phyloP scores from a whole-genome alignment of 2,329 filamentous ascomycete genomes.

The Periglandula ipomoeae region DNA sequence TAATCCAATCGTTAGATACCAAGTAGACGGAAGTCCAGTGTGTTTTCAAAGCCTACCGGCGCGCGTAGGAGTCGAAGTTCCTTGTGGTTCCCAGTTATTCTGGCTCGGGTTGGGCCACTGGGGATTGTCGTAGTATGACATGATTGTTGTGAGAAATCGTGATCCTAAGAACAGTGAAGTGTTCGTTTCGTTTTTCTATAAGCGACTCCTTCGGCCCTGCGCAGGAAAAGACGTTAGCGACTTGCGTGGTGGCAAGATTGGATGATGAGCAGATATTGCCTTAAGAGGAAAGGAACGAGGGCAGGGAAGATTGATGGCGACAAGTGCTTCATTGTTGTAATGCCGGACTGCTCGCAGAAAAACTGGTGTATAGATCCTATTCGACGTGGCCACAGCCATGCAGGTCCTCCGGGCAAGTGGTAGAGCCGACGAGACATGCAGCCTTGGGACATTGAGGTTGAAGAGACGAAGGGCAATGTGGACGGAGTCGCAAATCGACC shows the following conservation, averaged over 20 bases:
- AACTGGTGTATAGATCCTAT: neutral
- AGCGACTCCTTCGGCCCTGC: too few species aligned
- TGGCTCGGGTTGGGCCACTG: conserved; percentile 28
- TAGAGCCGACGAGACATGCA: neutral
- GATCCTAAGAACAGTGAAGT: too few species aligned
- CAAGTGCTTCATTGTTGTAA: too few species aligned
- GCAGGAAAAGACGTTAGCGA: too few species aligned
- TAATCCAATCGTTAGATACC: conserved; percentile 24
- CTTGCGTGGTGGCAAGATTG: too few species aligned
- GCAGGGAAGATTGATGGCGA: too few species aligned
- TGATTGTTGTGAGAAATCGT: conserved; percentile 17
- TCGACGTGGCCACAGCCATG: neutral
- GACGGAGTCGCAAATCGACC: neutral
- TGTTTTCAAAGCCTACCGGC: conserved; percentile 20
- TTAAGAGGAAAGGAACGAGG: too few species aligned
- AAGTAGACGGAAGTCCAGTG: neutral
- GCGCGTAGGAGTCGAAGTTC: conserved; percentile 30
- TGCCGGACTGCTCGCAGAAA: too few species aligned
- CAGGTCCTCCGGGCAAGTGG: neutral
- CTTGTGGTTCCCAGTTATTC: conserved; percentile 39
- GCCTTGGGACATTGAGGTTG: neutral
- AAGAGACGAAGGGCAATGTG: neutral
- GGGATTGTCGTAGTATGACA: conserved; percentile 38
- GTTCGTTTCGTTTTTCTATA: too few species aligned
- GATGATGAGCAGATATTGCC: too few species aligned